Evolutionary conservation across 208 protist species (phyloP).

Genomic region (Leishmania mexicana): DNA sequence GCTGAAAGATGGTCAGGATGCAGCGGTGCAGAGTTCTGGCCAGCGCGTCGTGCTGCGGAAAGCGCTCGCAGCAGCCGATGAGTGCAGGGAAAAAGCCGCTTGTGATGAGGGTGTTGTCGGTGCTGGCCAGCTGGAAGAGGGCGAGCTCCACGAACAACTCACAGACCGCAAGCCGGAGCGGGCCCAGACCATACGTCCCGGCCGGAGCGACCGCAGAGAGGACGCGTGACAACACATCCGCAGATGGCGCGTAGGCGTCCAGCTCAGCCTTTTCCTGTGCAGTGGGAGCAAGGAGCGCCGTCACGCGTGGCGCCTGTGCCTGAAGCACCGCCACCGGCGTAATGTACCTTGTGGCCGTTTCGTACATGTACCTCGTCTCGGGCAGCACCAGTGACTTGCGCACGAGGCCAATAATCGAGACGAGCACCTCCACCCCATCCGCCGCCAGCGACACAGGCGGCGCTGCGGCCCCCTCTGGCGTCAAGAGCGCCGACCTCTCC

Average conservation of each 20-base stretch:
- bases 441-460: slow-evolving; percentile 37
- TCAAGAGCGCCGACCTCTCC: slow-evolving; percentile 12
- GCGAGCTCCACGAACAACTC: slow-evolving; percentile 66
- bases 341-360: slow-evolving; percentile 32
- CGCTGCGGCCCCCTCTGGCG: slow-evolving; percentile 19
- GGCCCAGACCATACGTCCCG: slow-evolving; percentile 21
- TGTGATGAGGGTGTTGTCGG: slow-evolving; percentile 44
- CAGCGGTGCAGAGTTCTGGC: slow-evolving; percentile 40
- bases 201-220: not conserved
- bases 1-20: slow-evolving; percentile 50
- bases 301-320: slow-evolving; percentile 33
- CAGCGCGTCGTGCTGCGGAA: slow-evolving; percentile 51
- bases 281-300: slow-evolving; percentile 23
- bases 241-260: not conserved
- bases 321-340: slow-evolving; percentile 40
- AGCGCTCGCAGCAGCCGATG: slow-evolving; percentile 39
- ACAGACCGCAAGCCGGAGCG: slow-evolving; percentile 42
- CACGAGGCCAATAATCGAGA: slow-evolving; percentile 46
- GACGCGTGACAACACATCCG: not conserved
- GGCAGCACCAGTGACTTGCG: slow-evolving; percentile 60
- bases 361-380: slow-evolving; percentile 53
- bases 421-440: slow-evolving; percentile 53
- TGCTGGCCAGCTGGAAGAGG: slow-evolving; percentile 40
- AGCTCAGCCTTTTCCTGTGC: slow-evolving; percentile 10
- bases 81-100: slow-evolving; percentile 54